Base-by-base conservation (phyloP, 352 stramenopile species). In the Pythium folliculosum region DNA sequence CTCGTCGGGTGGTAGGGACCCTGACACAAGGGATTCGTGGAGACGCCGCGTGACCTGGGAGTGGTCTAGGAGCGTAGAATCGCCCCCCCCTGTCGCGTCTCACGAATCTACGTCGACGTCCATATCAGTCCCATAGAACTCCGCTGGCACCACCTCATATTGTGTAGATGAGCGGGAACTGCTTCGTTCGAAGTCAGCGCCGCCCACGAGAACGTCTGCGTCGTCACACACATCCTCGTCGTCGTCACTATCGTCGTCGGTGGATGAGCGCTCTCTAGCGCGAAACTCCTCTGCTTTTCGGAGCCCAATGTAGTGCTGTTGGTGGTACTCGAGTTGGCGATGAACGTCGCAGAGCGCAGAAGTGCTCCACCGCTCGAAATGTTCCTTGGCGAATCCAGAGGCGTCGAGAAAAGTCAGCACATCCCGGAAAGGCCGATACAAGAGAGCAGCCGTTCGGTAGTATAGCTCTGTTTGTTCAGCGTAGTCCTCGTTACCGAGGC, bases 361-460 rank as follows among this genome's bases (percentile, higher is more conserved):
- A 6, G 13, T 61, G 3, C 32, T 63, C 52, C 44, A 60, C 23
- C 3, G 17, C 2, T 49, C 60, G 38, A 44, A 71, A 19, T 58
- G 64, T n/a, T 1, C 19, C 16, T 44, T 48, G 9, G 32, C 58
- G 27, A 25, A 59, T 1, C 21, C 45, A 25, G n/a, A 16, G 5
- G 3, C 3, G 16, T 64, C 51, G 7, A 76, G 25, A 47, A 71
- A 56, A 5, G 25, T 3, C 14, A 16, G 6, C 3, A 52, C 48
- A 17, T 60, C 25, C 5, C 64, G 60, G 45, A 76, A 76, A 30
- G 64, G 60, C 8, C 59, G 67, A 27, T 70, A 70, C 1, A 76
- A 40, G 19, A 72, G 21, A 7, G 43, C 30, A 9, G 50, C 60
- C 0, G 65, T n/a, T 32, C 65, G 49, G 16, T 65, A 70, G 35